A percentile compares a stretch with the other conserved stretches of the same genome.
phyloP scores from a whole-genome alignment of 2,329 filamentous ascomycete genomes.

The Dendrostoma leiphaemia region DNA sequence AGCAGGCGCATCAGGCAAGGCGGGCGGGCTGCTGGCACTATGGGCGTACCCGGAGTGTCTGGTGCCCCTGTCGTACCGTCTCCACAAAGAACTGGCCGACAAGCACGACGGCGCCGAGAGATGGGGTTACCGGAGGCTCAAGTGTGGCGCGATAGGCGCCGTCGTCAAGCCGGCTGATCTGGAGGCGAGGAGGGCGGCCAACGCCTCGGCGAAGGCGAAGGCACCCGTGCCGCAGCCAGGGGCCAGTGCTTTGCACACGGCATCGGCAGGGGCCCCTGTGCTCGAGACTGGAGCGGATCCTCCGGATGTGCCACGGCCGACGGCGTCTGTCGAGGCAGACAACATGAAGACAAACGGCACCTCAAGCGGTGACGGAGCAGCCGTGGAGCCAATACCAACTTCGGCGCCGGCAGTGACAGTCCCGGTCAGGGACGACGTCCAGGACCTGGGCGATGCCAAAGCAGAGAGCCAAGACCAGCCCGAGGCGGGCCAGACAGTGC shows the following conservation, averaged over 20 bases:
- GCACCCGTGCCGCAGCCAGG: conserved; percentile 1
- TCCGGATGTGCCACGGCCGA: too few relatives aligned
- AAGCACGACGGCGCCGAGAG: conserved; percentile 73
- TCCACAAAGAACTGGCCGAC: conserved; percentile 81
- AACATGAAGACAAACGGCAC: background rate
- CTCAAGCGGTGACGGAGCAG: conserved; percentile 1
- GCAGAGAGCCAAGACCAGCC: conserved; percentile 1
- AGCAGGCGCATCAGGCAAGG: conserved; percentile 91
- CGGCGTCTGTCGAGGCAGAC: too few relatives aligned
- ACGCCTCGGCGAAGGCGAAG: conserved; percentile 28
- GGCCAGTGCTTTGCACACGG: conserved; percentile 4
- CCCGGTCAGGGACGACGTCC: background rate
- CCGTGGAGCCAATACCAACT: background rate
- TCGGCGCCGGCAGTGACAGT: background rate
- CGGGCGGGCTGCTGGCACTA: conserved; percentile 82
- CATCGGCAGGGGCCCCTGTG: background rate
- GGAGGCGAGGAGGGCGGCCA: conserved; percentile 29
- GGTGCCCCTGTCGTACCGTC: conserved; percentile 78
- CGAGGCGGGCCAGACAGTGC: conserved; percentile 13
- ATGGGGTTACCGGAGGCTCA: conserved; percentile 85
- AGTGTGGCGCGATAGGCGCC: conserved; percentile 62
- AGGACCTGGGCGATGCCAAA: background rate
- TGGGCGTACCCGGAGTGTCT: conserved; percentile 89
- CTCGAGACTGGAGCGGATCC: too few relatives aligned
- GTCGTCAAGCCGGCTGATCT: conserved; percentile 31